Evolutionary conservation across 2,329 filamentous ascomycete species (phyloP), one percentile per base, ranked within the genome.

Genomic region (Fusarium proliferatum): DNA sequence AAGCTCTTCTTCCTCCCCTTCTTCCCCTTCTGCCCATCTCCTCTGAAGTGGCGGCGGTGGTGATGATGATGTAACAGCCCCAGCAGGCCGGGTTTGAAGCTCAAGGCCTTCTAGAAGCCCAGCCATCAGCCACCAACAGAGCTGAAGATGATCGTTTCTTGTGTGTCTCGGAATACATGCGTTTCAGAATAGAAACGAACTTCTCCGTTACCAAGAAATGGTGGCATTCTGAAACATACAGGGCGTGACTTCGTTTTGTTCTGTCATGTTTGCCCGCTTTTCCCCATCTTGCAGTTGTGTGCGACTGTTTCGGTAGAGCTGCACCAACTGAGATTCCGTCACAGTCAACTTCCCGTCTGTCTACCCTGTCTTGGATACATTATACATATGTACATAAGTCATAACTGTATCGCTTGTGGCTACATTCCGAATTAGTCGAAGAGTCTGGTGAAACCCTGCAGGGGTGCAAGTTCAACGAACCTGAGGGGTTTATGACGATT

Each of bases 101-200:
- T 34, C 42, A n/a, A 21, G 55, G 26, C 10, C 10, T 46, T 58
- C 41, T 49, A 26, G 30, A 58, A 58, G 13, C 17, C 17, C 30
- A 36, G 42, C 41, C 17, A 28, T 36, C 26, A 58, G 55, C 55
- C 55, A 58, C 55, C 42, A 58, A 28, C 55, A 49, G 49, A 56
- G 16, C 21, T 34, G 39, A 69, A n/a, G 36, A 41, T 41, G 36
- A 41, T 43, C 30, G 57, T 56, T 70, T 73, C 60, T 63, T 52
- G 28, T 65, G 38, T 38, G 65, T 72, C 69, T 73, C 67, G 70
- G 71, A 65, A 61, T 60, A 58, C 69, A 45, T 68, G 52, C 38
- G 76, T 78, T 78, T 78, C 75, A 78, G 63, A 75, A 66, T 57
- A 66, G 55, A 68, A 67, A 74, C 69, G 63, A 69, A 73, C 59